Evolutionary conservation across 202 grass and related monocot genomes (phyloP).

Genomic region (Musa balbisiana): DNA sequence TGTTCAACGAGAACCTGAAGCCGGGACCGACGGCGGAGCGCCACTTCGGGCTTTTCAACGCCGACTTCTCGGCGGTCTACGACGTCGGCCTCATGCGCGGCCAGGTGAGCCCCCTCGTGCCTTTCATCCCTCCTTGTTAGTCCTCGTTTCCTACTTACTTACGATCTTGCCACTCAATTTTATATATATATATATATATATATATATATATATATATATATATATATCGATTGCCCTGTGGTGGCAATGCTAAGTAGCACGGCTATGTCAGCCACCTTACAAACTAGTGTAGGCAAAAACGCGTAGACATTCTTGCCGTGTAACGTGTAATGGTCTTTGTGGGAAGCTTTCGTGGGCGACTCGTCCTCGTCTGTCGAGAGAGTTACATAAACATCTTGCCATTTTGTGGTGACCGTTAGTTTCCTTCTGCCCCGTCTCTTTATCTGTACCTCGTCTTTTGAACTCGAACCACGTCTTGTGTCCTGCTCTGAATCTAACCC

Average conservation of each 20-base stretch:
- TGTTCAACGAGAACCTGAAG: slow-evolving; percentile 22
- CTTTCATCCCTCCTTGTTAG: too few species aligned
- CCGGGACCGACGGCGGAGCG: slow-evolving; percentile 19
- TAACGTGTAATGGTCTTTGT: background rate
- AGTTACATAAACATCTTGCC: background rate
- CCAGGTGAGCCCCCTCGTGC: background rate
- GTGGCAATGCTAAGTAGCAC: too few species aligned
- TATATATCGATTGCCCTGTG: too few species aligned
- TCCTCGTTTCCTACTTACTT: too few species aligned
- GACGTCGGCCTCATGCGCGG: slow-evolving; percentile 21
- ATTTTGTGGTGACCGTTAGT: background rate
- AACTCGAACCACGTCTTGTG: background rate
- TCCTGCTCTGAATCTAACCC: too few species aligned
- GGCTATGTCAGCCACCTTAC: too few species aligned
- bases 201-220: too few species aligned
- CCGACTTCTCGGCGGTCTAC: slow-evolving; percentile 7
- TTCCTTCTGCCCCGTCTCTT: background rate
- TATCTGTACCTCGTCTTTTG: background rate
- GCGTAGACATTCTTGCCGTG: too few species aligned
- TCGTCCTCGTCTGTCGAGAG: background rate
- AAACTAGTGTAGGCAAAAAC: too few species aligned
- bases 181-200: too few species aligned
- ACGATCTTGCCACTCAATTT: background rate
- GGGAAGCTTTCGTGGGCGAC: background rate
- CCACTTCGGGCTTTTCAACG: slow-evolving; percentile 12